Evolutionary conservation across 169 alveolate species (phyloP).

Genomic region (Miamiensis avidus): DNA sequence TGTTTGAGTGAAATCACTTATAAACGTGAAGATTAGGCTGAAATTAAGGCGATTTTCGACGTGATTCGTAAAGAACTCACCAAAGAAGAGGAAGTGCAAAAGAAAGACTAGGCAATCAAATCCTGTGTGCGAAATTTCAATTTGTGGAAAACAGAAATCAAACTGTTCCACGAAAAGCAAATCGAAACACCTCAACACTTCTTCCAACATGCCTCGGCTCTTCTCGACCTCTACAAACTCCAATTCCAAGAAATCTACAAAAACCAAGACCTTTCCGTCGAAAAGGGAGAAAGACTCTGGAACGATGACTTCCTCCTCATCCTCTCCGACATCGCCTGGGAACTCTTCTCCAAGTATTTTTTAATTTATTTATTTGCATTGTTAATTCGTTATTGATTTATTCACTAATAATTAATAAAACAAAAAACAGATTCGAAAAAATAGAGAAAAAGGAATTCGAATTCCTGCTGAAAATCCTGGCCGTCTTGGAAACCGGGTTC

Average conservation of each 20-base stretch:
- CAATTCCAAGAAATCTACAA: too few species aligned
- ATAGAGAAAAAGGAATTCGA: not conserved
- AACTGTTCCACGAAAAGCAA: not conserved
- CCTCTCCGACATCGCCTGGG: not conserved
- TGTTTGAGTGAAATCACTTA: too few species aligned
- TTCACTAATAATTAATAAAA: too few species aligned
- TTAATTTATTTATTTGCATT: too few species aligned
- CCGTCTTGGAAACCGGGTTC: not conserved
- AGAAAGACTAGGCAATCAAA: not conserved
- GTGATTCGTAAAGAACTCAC: too few species aligned
- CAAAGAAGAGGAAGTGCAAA: too few species aligned
- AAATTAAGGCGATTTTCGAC: too few species aligned
- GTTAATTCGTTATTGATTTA: not conserved
- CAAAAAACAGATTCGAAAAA: not conserved
- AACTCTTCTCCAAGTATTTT: not conserved
- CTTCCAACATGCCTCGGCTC: not conserved
- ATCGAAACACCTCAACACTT: not conserved
- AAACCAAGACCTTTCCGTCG: not conserved
- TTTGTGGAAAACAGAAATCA: not conserved
- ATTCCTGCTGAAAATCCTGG: not conserved
- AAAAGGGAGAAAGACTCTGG: not conserved
- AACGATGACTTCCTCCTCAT: not conserved
- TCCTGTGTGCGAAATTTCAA: not conserved
- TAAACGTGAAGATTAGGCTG: too few species aligned
- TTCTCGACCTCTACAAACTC: not conserved